Evolutionary conservation across 140 eudicot genomes (phyloP).

Genomic region (Anethum foeniculum): DNA sequence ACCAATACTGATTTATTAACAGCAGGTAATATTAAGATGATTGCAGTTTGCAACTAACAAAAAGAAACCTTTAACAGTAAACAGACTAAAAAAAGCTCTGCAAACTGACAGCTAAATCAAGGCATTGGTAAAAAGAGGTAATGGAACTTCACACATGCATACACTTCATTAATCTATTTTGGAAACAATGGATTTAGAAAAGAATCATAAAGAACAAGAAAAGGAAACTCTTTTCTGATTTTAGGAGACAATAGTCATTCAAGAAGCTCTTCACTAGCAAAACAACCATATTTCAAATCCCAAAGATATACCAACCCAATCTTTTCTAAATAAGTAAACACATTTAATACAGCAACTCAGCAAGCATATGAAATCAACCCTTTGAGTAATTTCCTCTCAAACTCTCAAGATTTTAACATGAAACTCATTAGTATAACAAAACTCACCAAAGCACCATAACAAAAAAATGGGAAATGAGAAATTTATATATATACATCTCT

Average conservation of each 20-base stretch:
- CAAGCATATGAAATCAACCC: not conserved
- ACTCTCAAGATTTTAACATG: not conserved
- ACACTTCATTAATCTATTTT: not conserved
- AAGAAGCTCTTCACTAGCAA: conserved; percentile 20
- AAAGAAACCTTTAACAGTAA: not conserved
- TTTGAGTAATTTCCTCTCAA: not conserved
- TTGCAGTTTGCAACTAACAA: not conserved
- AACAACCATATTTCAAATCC: conserved; percentile 15
- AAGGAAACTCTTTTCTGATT: conserved; percentile 21
- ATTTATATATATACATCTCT: no score
- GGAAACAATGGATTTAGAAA: not conserved
- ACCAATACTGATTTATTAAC: not conserved
- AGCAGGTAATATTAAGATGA: not conserved
- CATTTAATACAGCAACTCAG: not conserved
- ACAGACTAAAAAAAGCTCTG: not conserved
- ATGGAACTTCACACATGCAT: not conserved
- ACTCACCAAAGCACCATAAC: not conserved
- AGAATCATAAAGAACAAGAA: conserved; percentile 7
- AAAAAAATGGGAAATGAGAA: not conserved
- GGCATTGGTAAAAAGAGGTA: not conserved
- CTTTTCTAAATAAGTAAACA: not conserved
- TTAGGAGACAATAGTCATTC: conserved; percentile 14
- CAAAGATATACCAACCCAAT: not conserved
- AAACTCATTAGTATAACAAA: not conserved
- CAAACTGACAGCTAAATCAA: not conserved